A percentile compares a stretch with the other conserved stretches of the same genome.
Conservation (phyloP, 768 basidiomycete species). For the Hericium erinaceus region DNA sequence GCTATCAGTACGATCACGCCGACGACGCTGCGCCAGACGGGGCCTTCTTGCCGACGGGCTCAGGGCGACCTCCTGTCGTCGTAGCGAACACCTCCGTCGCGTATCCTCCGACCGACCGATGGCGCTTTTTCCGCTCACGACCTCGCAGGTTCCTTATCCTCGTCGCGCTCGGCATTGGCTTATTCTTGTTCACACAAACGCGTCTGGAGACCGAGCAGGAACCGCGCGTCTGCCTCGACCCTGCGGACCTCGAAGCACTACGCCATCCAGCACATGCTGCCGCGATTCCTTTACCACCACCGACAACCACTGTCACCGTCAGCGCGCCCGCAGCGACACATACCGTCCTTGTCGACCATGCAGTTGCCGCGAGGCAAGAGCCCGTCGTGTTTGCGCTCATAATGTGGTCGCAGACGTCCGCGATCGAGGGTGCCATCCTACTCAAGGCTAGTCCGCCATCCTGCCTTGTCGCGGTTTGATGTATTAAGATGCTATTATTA, state of each 20-base stretch:
- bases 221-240: not conserved
- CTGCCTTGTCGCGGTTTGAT: not conserved
- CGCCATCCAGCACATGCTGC: not conserved
- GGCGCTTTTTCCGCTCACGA: too few relatives aligned
- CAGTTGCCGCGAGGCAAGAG: not conserved
- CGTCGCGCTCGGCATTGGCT: not conserved
- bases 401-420: conserved; percentile 8
- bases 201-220: not conserved
- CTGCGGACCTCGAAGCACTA: not conserved
- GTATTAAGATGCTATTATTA: conserved; percentile 2
- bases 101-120: too few relatives aligned
- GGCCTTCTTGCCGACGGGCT: too few relatives aligned
- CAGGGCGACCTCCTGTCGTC: too few relatives aligned
- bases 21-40: too few relatives aligned
- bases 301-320: not conserved
- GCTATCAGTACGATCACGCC: too few relatives aligned
- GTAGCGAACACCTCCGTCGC: too few relatives aligned
- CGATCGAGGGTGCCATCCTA: conserved; percentile 12
- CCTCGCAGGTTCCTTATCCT: not conserved
- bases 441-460: conserved; percentile 6
- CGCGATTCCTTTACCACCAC: not conserved
- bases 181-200: not conserved
- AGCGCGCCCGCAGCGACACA: not conserved
- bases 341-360: not conserved
- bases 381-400: conserved; percentile 10